Base-by-base conservation (phyloP, 225 moss, liverwort and hornwort species). In the Straminergon stramineum region DNA sequence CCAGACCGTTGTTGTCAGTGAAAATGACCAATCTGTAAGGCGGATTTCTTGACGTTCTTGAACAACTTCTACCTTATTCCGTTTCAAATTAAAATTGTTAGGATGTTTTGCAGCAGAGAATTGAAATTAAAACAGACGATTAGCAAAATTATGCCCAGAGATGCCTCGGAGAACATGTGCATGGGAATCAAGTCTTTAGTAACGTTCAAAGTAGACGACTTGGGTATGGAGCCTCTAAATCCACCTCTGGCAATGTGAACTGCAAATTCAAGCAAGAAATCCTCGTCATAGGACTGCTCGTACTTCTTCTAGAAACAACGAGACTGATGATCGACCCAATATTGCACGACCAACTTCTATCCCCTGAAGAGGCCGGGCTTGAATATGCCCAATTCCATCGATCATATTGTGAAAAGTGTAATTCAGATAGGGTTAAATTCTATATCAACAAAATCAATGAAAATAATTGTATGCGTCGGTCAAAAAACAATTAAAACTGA, bases 131-230 rank as follows among this genome's bases (percentile, higher is more conserved):
- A 73, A 84, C 87, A 87, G 51, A 53, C 53, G 17, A 37, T 43
- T 85, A 34, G 82, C 65, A 73, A 73, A 48, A 48, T 7, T 48
- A 48, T 22, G 41, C 53, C 37, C n/a, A 60, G 95, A 51, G 93
- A 22, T 55, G 95, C 89, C 92, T 99, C 95, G 32, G 97, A 93
- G 91, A 97, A 99, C 35, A 99, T 97, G 87, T 96, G 94, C 99
- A 97, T 96, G 22, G 99, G 94, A 83, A 99, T 94, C 68, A 94
- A 93, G 87, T 97, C 99, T 88, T 96, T 95, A 57, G 93, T 95
- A 71, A 92, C 91, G 85, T 95, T 96, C 77, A 96, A 90, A 79
- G 87, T 92, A 83, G 92, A 96, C 39, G 90, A 85, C 91, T 96
- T 99, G n/a, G 48, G 20, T 95, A 87, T 43, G 94, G 92, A 90